Base-by-base conservation (phyloP, 805 yeast genomes). In the Ogataea glucozyma region DNA sequence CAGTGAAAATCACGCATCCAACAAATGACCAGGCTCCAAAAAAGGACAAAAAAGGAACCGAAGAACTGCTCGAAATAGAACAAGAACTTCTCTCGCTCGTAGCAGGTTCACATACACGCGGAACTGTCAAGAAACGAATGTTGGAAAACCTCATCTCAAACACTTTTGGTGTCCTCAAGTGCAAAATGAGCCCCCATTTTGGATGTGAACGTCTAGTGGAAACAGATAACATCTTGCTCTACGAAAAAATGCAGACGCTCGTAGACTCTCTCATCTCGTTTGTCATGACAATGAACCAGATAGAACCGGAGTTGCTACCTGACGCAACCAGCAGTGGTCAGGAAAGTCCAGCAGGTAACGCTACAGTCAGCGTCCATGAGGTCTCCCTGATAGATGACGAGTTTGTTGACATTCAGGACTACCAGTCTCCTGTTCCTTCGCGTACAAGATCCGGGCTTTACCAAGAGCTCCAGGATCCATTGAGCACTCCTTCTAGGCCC, bases 261-360 rank as follows among this genome's bases (percentile, higher is more conserved):
- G 62, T 69, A 3, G 53, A 58, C 26, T 44, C 66, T 0, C 40
- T 67, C 33, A 62, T 70, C 5, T 55, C 62, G 7, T 45, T 66
- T 38, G 56, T 66, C 11, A 60, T 66, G 58, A 48, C 53, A 23
- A 30, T 46, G 32, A 41, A 26, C 31, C 39, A 39, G 31, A 17
- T 45, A 14, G 47, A 47, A 30, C 41, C 36, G 30, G 16, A 10
- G 18, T n/a, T n/a, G n/a, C n/a, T n/a, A n/a, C n/a, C n/a, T n/a
- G n/a, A n/a, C n/a, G n/a, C n/a, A n/a, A n/a, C n/a, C n/a, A n/a
- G n/a, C n/a, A n/a, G n/a, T n/a, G n/a, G n/a, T n/a, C n/a, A n/a
- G n/a, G n/a, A n/a, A n/a, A 27, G 18, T 10, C n/a, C 18, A 13
- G 11, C 31, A 27, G 31, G 13, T 27, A 8, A 17, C 24, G 16